phyloP scores from a whole-genome alignment of 1,284 basidiomycete genomes.

The Pyrrhoderma noxium region DNA sequence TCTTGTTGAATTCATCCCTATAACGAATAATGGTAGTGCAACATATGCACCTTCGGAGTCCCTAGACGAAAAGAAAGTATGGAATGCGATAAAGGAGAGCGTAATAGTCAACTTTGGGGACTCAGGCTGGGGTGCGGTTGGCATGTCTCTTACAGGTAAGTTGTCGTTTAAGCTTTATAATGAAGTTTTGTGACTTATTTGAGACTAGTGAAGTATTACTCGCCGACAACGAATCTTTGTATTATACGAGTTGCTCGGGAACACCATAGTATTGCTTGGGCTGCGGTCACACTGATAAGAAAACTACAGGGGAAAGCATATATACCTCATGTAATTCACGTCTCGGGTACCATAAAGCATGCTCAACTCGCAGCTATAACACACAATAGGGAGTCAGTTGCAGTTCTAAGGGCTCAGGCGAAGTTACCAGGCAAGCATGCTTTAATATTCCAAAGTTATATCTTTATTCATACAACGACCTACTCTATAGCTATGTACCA shows the following conservation, averaged over 20 bases:
- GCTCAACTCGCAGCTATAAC: constrained; percentile 65
- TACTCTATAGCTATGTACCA: constrained; percentile 38
- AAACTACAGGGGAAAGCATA: constrained; percentile 47
- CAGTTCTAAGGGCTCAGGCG: constrained; percentile 47
- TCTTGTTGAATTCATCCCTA: constrained; percentile 64
- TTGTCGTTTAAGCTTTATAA: constrained; percentile 13
- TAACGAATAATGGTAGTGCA: constrained; percentile 19
- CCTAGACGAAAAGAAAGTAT: constrained; percentile 55
- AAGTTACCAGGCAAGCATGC: constrained; percentile 46
- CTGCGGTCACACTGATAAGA: constrained; percentile 56
- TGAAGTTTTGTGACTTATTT: background rate
- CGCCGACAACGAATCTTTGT: constrained; percentile 66
- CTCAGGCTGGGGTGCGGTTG: constrained; percentile 72
- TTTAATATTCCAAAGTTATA: too few species aligned
- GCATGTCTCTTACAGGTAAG: constrained; percentile 55
- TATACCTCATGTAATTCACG: constrained; percentile 65
- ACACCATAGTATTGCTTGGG: constrained; percentile 68
- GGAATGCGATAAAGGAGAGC: constrained; percentile 59
- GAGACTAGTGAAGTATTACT: constrained; percentile 70
- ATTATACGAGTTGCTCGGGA: constrained; percentile 75
- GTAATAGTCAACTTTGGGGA: constrained; percentile 71
- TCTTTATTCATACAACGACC: background rate
- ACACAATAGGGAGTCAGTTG: constrained; percentile 63
- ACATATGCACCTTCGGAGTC: constrained; percentile 18
- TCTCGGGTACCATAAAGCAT: constrained; percentile 77